Evolutionary conservation across 177 flowering plant genomes (phyloP), one percentile per base, ranked within the genome.

Genomic region (Vitis hybrid): DNA sequence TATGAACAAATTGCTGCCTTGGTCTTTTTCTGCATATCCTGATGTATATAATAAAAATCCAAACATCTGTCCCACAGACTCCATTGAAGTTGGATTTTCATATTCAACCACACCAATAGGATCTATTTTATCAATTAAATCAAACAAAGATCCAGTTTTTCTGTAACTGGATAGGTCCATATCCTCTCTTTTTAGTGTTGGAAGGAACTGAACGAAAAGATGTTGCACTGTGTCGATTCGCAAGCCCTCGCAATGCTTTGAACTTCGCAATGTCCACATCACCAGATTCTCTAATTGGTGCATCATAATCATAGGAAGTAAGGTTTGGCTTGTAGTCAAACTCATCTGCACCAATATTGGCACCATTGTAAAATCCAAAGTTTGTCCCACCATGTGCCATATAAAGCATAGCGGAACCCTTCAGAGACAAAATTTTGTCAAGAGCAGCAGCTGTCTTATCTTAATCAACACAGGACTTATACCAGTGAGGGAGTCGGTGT

Each of bases 361-460:
- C 98, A 74, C 99, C 99, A 76, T 69, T 91, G 75, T 87, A 86
- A 71, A 95, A 95, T 60, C 98, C 99, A 80, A 93, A 95, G 80
- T 93, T 95, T 71, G 98, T 91, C 70, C 99, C 99, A 79, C 99
- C 99, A 82, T 95, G 98, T 51, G 87, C 99, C 99, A 95, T 95
- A 85, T 95, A 95, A 67, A 95, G 98, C 69, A 95, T 94, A 70
- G 84, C 97, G 78, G 99, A 95, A 65, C 90, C 98, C 77, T 95
- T 95, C 65, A 67, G 77, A 29, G 89, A 85, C 74, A 95, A 78
- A 72, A 95, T 90, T 58, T 83, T 77, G 59, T 86, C 83, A 65
- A 95, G 73, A 39, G 9, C 9, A 39, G 45, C 1, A 4, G 45
- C 1, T 5, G 4, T 39, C 45, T 39, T 7, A 5, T 39, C 45